Evolutionary conservation across 2,329 filamentous ascomycete species (phyloP).

Genomic region (Paraphaeosphaeria sporulosa): DNA sequence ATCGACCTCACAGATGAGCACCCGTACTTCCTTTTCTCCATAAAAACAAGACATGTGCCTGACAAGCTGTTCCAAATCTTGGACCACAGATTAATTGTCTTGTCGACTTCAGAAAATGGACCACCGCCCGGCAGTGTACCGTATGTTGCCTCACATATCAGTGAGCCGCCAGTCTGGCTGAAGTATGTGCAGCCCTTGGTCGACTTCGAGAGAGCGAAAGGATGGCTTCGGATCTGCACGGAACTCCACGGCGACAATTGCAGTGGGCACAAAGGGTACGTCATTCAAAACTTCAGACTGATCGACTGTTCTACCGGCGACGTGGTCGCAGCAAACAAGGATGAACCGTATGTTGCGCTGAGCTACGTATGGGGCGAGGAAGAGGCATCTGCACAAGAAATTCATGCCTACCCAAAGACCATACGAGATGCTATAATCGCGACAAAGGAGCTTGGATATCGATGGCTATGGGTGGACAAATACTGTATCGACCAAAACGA

Average conservation of each 20-base stretch:
- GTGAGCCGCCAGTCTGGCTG: slow-evolving; percentile 5
- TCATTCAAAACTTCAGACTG: slow-evolving; percentile 7
- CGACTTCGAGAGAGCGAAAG: slow-evolving; percentile 15
- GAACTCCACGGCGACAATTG: slow-evolving; percentile 14
- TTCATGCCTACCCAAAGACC: slow-evolving; percentile 10
- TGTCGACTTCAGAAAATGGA: slow-evolving; percentile 12
- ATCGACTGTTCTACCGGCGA: slow-evolving; percentile 17
- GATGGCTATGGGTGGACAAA: slow-evolving; percentile 21
- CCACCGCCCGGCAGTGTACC: slow-evolving; percentile 14
- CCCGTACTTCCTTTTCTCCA: slow-evolving; percentile 15
- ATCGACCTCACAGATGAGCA: background rate
- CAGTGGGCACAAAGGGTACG: background rate
- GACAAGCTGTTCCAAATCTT: slow-evolving; percentile 12
- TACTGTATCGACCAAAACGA: slow-evolving; percentile 20
- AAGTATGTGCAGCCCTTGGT: slow-evolving; percentile 12
- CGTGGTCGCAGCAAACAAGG: slow-evolving; percentile 3
- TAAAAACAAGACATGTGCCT: slow-evolving; percentile 4
- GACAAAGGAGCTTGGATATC: slow-evolving; percentile 9
- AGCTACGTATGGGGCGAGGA: slow-evolving; percentile 20
- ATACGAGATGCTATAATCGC: slow-evolving; percentile 17
- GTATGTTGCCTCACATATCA: slow-evolving; percentile 9
- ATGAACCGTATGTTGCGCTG: slow-evolving; percentile 12
- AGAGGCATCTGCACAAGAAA: background rate
- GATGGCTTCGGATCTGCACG: slow-evolving; percentile 14
- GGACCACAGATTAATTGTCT: slow-evolving; percentile 12